phyloP scores from a whole-genome alignment of 768 basidiomycete species.

The Lentinula sp. region DNA sequence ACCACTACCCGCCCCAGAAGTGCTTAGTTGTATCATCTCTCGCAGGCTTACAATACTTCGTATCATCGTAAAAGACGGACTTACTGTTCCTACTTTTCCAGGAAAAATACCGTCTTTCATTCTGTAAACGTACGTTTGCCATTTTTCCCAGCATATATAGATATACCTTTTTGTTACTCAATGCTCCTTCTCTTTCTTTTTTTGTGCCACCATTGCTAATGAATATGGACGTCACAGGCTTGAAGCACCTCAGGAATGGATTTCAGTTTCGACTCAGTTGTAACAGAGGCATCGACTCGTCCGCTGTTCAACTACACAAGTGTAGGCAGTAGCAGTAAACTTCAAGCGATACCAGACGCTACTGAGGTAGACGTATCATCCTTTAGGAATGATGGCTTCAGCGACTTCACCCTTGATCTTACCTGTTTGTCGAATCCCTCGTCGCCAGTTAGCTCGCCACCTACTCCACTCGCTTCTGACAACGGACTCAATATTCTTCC shows the following conservation, averaged over 20 bases:
- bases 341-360: constrained; percentile 9
- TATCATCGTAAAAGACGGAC: neutral
- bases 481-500: constrained; percentile 14
- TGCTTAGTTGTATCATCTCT: neutral
- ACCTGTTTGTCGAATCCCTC: constrained; percentile 35
- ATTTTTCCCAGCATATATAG: neutral
- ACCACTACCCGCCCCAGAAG: constrained; percentile 3
- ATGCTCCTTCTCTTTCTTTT: neutral
- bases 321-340: constrained; percentile 10
- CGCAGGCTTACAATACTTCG: neutral
- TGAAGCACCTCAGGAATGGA: neutral
- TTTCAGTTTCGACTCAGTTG: constrained; percentile 3
- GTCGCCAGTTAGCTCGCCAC: constrained; percentile 32
- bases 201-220: neutral
- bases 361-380: constrained; percentile 18
- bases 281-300: neutral
- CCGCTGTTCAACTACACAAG: constrained; percentile 1
- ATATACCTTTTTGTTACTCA: neutral
- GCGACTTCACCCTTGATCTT: constrained; percentile 42
- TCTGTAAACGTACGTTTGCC: neutral
- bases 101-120: neutral
- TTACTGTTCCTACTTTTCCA: neutral
- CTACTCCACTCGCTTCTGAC: constrained; percentile 21
- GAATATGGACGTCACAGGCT: neutral
- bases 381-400: constrained; percentile 32